Base-by-base conservation (phyloP, 1,284 basidiomycete species). In the Sporisorium reilianum region DNA sequence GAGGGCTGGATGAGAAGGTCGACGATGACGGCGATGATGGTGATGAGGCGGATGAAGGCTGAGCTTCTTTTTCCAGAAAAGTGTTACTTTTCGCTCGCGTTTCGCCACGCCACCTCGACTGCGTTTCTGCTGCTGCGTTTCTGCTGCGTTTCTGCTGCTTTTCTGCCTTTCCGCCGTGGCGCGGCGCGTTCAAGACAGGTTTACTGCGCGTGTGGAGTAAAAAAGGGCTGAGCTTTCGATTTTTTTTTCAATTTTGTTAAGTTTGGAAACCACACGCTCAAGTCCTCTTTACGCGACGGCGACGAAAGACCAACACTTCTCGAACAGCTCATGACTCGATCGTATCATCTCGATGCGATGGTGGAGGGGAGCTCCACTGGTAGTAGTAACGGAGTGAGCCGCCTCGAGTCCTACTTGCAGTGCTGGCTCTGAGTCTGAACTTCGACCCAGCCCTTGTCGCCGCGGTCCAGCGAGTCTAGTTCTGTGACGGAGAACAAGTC, bases 391-490 rank as follows among this genome's bases (percentile, higher is more conserved):
- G n/a, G n/a, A n/a, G n/a, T n/a, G n/a, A n/a, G n/a, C n/a, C n/a
- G n/a, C n/a, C n/a, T n/a, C n/a, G n/a, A n/a, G n/a, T n/a, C n/a
- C 53, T 30, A 67, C 8, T 73, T 54, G 60, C 64, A 67, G 55
- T 61, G 52, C 54, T 73, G 70, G 41, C 64, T 67, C 18, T 64
- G 64, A 22, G 53, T 42, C 41, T 73, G 70, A 30, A 64, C 53
- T 50, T 73, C 70, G 36, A 73, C 57, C 70, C 70, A 73, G 12
- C 70, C 70, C 26, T 73, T 56, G 26, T 73, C 59, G 30, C 70
- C 64, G 6, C 61, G 55, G 42, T 73, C 70, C 40, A 73, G 30
- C 2, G 70, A 61, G 26, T 73, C 64, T 4, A 73, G 54, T 25
- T 64, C 70, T 73, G 59, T 26, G 28, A 11, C 11, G 25, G 14